Conservation (phyloP, 1,284 basidiomycete genomes). For the Ceratobasidium sp. region DNA sequence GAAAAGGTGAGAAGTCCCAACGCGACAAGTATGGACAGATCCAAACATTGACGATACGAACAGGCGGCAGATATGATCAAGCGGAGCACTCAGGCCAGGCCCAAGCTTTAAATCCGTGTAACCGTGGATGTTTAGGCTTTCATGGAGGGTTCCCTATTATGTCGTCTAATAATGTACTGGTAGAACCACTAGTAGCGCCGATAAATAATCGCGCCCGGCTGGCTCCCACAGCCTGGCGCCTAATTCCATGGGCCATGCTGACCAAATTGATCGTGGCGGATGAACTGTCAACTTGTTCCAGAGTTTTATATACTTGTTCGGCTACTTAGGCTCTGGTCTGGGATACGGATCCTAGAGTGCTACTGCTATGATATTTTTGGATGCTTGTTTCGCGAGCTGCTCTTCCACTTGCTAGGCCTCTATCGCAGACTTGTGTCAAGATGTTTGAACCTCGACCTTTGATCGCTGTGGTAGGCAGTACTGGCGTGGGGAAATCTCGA, state of each 20-base stretch:
- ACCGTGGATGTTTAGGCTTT: background rate
- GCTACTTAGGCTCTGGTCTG: background rate
- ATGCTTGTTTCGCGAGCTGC: conserved; percentile 10
- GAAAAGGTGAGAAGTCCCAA: conserved; percentile 44
- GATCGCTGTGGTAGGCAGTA: conserved; percentile 92
- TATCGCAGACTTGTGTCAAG: conserved; percentile 48
- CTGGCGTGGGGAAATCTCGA: conserved; percentile 97
- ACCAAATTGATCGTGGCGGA: too few relatives aligned
- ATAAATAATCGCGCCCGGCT: too few relatives aligned
- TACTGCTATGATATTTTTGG: background rate
- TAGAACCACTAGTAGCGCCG: background rate
- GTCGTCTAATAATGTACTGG: background rate
- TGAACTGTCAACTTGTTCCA: background rate
- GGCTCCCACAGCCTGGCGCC: too few relatives aligned
- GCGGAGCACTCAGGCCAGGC: background rate
- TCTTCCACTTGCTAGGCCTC: background rate
- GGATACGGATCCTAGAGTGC: background rate
- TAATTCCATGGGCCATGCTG: too few relatives aligned
- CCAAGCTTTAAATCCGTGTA: conserved; percentile 2
- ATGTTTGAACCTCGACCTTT: conserved; percentile 62
- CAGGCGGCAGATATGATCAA: conserved; percentile 38
- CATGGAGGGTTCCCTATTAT: background rate
- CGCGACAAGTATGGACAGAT: too few relatives aligned
- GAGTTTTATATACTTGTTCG: background rate
- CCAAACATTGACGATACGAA: background rate